Evolutionary conservation across 164 flowering plant species (phyloP), one percentile per base, ranked within the genome.

Genomic region (Magnolia kwangsiensis): DNA sequence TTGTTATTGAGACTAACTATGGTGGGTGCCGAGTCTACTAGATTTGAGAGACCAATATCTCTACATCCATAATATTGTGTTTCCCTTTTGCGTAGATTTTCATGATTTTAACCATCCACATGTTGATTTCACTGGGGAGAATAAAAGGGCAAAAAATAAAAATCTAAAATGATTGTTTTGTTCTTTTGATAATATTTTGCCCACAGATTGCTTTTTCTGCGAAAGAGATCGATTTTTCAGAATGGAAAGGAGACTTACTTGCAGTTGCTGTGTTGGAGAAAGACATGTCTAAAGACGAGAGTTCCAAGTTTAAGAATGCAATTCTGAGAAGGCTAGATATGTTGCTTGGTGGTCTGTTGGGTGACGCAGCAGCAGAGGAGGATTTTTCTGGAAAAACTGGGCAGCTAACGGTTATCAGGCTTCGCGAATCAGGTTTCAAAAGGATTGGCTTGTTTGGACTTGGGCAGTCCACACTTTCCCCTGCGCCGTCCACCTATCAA

Each of bases 211-310:
- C 61, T 50, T 77, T 83, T 75, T 31, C 81, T 14, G 86, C 76
- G 24, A 81, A 77, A 71, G 86, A 83, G 50, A 63, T 79, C 13
- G 80, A 77, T 72, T 71, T 81, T 82, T 84, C 80, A 61, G 94
- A 92, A 89, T 96, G 99, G 99, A 91, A 91, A 83, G 99, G 99
- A 71, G 99, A 96, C 83, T 83, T 96, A 45, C 91, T 96, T 59
- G 97, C 93, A 1, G 91, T 96, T 3, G 97, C 90, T 72, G 98
- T 92, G 1, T 88, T 96, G 8, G 98, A 94, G 88, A 92, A 96
- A 68, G 98, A 96, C 80, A 76, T 92, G 92, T 82, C 84, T 1
- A 94, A 88, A 79, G 92, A 92, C 73, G 91, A 84, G 50, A 84
- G 86, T 61, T 87, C 86, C 1, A 90, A 90, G 78, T 94, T 94